Evolutionary conservation across 2,329 filamentous ascomycete species (phyloP), one percentile per base, ranked within the genome.

Genomic region (Botrytis squamosa): DNA sequence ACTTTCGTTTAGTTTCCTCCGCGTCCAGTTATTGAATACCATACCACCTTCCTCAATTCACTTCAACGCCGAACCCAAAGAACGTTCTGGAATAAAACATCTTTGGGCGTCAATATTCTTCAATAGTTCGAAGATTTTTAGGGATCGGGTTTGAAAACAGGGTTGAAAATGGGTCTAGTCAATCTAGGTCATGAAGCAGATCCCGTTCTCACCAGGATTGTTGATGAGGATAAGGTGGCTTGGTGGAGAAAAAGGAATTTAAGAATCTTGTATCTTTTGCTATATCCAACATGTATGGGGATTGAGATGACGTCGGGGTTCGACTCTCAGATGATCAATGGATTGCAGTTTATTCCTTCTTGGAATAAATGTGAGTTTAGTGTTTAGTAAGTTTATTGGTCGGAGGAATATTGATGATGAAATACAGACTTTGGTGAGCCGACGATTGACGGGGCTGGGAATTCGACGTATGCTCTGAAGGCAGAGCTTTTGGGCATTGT

Each of bases 301-400:
- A 85, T 88, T 66, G 86, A 88, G 78, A 86, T 86, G 63, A 88
- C 86, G 0, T 86, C 85, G 22, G 86, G 86, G 0, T 88, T 88
- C 73, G 86, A 88, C 76, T 86, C 85, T 5, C 85, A 84, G 36
- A 82, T 86, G 79, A 84, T 85, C 78, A 85, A 85, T 73, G 82
- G 82, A 52, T 77, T 86, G 10, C 84, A 85, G 74, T 75, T 80
- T 10, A 75, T 83, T 40, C 73, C 77, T 4, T 75, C 78, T 12
- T 83, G 80, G 80, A 79, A 82, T 59, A 78, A 78, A 22, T 83
- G 75, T 76, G 57, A 73, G 75, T 66, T 20, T 49, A 16, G 46
- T 55, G 22, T 42, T 44, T n/a, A 12, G 29, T 18, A n/a, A 52
- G 29, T 29, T 20, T 36, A 42, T 52, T 52, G 20, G 36, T 33